Conservation (phyloP, 148 eudicot species). For the Amaranthus hypochondriacus region DNA sequence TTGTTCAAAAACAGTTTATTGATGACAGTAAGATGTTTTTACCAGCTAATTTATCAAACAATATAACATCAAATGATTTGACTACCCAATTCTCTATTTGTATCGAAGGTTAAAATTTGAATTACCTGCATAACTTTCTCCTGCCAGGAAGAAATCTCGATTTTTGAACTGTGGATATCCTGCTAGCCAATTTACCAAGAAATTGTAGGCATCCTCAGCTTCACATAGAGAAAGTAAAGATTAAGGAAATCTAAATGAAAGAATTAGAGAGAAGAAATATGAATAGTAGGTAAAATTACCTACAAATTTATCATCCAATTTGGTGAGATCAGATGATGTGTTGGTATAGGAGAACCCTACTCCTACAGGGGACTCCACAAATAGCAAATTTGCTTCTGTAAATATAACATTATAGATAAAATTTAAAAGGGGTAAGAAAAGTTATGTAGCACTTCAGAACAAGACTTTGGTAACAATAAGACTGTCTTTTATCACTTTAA, state of each 20-base stretch:
- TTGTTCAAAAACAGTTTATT: too few species aligned
- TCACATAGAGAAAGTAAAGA: neutral
- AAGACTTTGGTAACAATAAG: neutral
- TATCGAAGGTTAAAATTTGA: neutral
- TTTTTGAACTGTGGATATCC: conserved; percentile 45
- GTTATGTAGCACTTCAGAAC: neutral
- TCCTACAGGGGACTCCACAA: conserved; percentile 66
- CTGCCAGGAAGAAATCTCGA: conserved; percentile 50
- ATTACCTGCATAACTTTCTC: conserved; percentile 80
- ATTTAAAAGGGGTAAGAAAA: too few species aligned
- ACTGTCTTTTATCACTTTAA: too few species aligned
- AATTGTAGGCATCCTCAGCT: conserved; percentile 66
- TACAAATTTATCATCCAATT: conserved; percentile 44
- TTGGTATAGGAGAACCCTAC: conserved; percentile 78
- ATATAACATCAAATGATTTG: too few species aligned
- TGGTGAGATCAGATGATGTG: conserved; percentile 48
- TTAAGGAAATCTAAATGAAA: neutral
- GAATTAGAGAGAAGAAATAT: neutral
- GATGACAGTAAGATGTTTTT: too few species aligned
- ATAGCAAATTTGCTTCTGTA: conserved; percentile 66
- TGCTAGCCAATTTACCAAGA: conserved; percentile 58
- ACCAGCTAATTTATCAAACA: too few species aligned
- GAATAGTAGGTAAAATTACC: conserved; percentile 31
- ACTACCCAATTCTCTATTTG: too few species aligned
- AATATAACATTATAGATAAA: neutral